A percentile compares a stretch with the other conserved stretches of the same genome.
phyloP scores from a whole-genome alignment of 768 basidiomycete genomes.

The Trichaptum fuscoviolaceum region DNA sequence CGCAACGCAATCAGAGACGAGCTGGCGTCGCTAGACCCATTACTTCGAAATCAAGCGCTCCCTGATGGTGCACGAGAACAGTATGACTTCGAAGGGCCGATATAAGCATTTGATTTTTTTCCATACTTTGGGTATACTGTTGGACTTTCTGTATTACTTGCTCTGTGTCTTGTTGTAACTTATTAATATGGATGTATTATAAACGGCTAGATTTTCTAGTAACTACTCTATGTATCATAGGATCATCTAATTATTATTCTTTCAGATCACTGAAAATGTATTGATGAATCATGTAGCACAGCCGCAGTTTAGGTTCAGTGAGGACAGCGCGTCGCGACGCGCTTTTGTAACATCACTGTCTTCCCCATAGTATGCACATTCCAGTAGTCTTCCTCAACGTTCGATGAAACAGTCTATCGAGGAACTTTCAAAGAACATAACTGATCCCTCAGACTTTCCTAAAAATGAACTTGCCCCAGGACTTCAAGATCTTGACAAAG shows the following conservation, averaged over 20 bases:
- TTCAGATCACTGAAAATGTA: no score
- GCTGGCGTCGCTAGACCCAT: slow-evolving; percentile 73
- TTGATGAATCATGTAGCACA: no score
- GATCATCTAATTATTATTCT: no score
- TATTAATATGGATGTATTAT: background rate
- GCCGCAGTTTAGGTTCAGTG: background rate
- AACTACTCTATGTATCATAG: no score
- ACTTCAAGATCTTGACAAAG: slow-evolving; percentile 57
- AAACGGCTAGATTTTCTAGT: background rate
- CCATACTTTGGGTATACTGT: background rate
- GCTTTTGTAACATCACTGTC: background rate
- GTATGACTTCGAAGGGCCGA: slow-evolving; percentile 37
- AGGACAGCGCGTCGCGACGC: background rate
- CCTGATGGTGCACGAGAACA: slow-evolving; percentile 33
- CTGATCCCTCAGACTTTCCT: slow-evolving; percentile 72
- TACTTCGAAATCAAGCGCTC: slow-evolving; percentile 53
- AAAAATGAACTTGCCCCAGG: slow-evolving; percentile 37
- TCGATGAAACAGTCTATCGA: background rate
- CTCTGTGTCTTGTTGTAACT: background rate
- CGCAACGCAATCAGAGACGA: slow-evolving; percentile 79
- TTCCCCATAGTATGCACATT: background rate
- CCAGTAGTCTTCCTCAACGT: background rate
- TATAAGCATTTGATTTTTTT: background rate
- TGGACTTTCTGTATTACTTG: background rate
- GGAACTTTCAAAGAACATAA: slow-evolving; percentile 21